Evolutionary conservation across 208 protist species (phyloP).

Genomic region (Lotmaria passim): DNA sequence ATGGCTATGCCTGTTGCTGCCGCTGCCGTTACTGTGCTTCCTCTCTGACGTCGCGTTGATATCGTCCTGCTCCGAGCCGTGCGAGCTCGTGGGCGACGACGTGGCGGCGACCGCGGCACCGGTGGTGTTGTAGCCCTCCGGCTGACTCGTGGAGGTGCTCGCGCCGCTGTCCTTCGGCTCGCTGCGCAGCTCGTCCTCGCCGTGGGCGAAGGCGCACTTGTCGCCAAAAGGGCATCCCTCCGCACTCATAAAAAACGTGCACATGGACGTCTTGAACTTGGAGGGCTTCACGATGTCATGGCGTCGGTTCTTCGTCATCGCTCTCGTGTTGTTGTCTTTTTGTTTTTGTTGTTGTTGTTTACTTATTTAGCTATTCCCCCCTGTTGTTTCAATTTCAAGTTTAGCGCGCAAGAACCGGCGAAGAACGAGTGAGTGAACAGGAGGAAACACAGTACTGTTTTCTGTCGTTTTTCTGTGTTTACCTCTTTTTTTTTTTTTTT

Average conservation of each 20-base stretch:
- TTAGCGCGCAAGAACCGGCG: too few relatives aligned
- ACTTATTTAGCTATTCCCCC: too few relatives aligned
- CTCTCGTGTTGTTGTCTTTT: too few relatives aligned
- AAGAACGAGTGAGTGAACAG: too few relatives aligned
- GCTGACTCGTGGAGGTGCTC: neutral
- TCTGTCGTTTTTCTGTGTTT: too few relatives aligned
- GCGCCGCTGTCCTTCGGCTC: slow-evolving; percentile 34
- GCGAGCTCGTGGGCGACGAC: slow-evolving; percentile 12
- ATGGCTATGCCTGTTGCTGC: neutral
- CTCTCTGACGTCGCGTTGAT: neutral
- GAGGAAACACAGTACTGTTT: too few relatives aligned
- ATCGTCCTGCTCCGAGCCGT: slow-evolving; percentile 5
- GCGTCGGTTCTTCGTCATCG: slow-evolving; percentile 64
- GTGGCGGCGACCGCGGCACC: neutral
- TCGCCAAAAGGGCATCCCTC: slow-evolving; percentile 77
- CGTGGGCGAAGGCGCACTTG: slow-evolving; percentile 84
- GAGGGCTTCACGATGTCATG: slow-evolving; percentile 87
- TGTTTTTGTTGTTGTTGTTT: slow-evolving; percentile 1
- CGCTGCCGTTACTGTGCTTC: neutral
- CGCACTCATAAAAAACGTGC: slow-evolving; percentile 61
- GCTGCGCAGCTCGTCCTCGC: slow-evolving; percentile 62
- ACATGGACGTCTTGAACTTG: slow-evolving; percentile 90
- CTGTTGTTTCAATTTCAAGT: too few relatives aligned
- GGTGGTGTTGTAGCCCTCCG: too few relatives aligned
- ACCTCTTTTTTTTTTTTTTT: neutral